phyloP scores from a whole-genome alignment of 148 eudicot species.

The Nyssa sinensis region DNA sequence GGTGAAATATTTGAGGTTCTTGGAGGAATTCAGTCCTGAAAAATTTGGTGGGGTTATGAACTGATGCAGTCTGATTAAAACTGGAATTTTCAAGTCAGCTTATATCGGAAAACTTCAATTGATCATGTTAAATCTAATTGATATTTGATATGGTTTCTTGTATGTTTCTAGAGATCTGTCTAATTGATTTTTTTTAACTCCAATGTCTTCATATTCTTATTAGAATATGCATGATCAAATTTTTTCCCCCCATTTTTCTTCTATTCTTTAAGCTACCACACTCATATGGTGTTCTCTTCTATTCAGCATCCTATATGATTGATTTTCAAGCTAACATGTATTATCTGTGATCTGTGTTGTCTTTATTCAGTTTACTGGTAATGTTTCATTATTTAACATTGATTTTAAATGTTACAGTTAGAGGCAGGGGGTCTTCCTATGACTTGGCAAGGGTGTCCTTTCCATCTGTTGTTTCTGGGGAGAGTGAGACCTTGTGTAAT shows the following conservation, averaged over 20 bases:
- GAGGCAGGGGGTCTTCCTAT: conserved; percentile 49
- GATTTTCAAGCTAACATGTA: neutral
- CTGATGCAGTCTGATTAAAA: neutral
- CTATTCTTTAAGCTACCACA: neutral
- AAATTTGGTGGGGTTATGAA: neutral
- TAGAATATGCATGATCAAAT: neutral
- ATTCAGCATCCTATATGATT: neutral
- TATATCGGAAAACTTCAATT: too few relatives aligned
- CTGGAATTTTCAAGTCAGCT: too few relatives aligned
- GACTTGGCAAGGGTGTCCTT: conserved; percentile 50
- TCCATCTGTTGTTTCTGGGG: conserved; percentile 38
- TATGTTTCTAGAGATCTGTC: neutral
- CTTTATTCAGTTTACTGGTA: neutral
- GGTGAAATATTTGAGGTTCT: neutral
- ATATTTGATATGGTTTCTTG: neutral
- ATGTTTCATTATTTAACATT: neutral
- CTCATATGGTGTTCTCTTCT: neutral
- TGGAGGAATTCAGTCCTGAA: neutral
- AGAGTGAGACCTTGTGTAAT: conserved; percentile 39
- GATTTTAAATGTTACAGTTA: conserved; percentile 45
- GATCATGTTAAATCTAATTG: neutral
- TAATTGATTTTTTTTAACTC: too few relatives aligned
- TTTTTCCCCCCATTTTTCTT: neutral
- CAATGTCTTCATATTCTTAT: neutral
- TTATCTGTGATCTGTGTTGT: neutral